A percentile compares a stretch with the other conserved stretches of the same genome.
phyloP scores from a whole-genome alignment of 352 stramenopile genomes.

The Blastocystis sp. region DNA sequence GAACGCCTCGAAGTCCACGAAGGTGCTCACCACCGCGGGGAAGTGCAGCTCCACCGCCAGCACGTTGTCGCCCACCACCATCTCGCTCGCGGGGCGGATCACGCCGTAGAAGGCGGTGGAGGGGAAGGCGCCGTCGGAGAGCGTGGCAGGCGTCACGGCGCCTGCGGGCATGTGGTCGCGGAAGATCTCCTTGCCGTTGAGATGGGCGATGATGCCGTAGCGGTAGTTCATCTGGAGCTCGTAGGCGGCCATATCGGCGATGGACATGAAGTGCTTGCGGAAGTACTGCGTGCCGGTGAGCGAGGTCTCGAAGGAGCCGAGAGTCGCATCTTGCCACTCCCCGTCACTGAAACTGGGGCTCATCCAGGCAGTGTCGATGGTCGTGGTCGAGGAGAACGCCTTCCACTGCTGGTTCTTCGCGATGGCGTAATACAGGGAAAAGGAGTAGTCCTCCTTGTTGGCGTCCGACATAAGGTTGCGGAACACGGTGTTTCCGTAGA shows the following conservation, averaged over 20 bases:
- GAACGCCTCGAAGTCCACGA: constrained; percentile 19
- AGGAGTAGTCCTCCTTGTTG: not conserved
- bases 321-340: not conserved
- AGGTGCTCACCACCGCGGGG: not conserved
- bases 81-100: constrained; percentile 11
- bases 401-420: constrained; percentile 1
- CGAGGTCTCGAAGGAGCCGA: not conserved
- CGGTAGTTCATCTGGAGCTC: too few relatives aligned
- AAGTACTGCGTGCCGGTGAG: constrained; percentile 55
- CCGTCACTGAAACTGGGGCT: not conserved
- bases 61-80: not conserved
- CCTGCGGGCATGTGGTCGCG: constrained; percentile 59
- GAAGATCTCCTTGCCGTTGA: too few relatives aligned
- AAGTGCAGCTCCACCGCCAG: not conserved
- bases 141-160: constrained; percentile 10
- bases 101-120: not conserved
- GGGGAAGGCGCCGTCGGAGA: not conserved
- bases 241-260: not conserved
- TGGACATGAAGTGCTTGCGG: constrained; percentile 1
- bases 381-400: not conserved
- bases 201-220: too few relatives aligned
- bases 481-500: constrained; percentile 29
- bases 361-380: not conserved
- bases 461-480: constrained; percentile 1
- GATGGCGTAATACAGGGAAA: constrained; percentile 2